Evolutionary conservation across 495 filamentous ascomycete genomes (phyloP), one percentile per base, ranked within the genome.

Genomic region (Bacidia rubella): DNA sequence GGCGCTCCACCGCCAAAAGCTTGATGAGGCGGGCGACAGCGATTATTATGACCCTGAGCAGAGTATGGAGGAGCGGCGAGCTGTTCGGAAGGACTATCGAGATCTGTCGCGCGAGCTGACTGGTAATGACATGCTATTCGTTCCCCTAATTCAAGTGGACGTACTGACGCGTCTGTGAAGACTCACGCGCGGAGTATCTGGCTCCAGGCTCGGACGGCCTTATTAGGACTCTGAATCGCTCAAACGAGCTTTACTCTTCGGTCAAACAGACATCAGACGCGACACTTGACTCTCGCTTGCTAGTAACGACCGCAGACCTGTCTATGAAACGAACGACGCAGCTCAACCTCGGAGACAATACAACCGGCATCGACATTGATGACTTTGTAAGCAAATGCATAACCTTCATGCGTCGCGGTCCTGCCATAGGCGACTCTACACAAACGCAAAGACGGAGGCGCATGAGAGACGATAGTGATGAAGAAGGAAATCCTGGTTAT

Each of bases 231-330:
- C 57, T 96, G 3, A 52, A 73, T 4, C 71, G 75, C 54, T 80
- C 83, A 2, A 83, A 96, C 60, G 56, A 70, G 2, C 64, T 81
- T 10, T 83, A 81, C 60, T 65, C 65, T 24, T 69, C 78, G 29
- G 87, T 97, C 47, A 92, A 86, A 57, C 90, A 96, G 61, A 93
- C 92, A 1, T 77, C 78, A n/a, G 93, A 99, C 63, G 92, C 92
- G 1, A 87, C 82, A 2, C 81, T 95, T 53, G 92, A 99, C 61
- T 85, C 90, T 0, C 81, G 86, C 40, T 71, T 92, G 38, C 71
- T 97, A 10, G 85, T 95, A 11, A 76, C 72, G 29, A 78, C 82
- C 0, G 81, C 86, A 19, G 92, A 97, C 55, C 67, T 89, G 1
- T 79, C 83, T 0, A 79, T 82, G 52, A 85, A 86, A 52, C 87